phyloP scores from a whole-genome alignment of 495 filamentous ascomycete species.

The Penicillium lagena region DNA sequence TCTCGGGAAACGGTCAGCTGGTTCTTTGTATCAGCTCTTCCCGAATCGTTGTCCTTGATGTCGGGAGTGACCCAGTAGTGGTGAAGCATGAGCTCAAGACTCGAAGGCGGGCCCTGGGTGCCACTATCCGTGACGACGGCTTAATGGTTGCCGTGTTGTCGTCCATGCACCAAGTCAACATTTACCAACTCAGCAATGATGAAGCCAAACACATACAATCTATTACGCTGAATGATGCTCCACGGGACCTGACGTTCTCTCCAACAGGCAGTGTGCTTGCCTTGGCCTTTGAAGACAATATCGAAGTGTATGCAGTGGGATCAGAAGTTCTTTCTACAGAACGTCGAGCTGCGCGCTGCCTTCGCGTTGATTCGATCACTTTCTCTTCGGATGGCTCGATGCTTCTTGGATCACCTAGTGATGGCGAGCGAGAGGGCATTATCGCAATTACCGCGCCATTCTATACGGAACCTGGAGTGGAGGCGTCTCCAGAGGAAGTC shows the following conservation, averaged over 20 bases:
- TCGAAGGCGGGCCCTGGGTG: conserved; percentile 65
- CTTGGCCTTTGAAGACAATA: conserved; percentile 78
- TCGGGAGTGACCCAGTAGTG: conserved; percentile 45
- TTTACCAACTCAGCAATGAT: conserved; percentile 61
- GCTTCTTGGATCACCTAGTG: conserved; percentile 72
- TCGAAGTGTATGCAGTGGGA: conserved; percentile 76
- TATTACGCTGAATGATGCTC: conserved; percentile 68
- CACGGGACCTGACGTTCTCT: conserved; percentile 71
- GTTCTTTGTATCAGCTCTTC: conserved; percentile 82
- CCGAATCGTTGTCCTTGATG: conserved; percentile 72
- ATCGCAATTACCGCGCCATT: conserved; percentile 79
- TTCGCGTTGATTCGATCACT: conserved; percentile 66
- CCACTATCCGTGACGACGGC: conserved; percentile 75
- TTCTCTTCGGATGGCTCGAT: conserved; percentile 83
- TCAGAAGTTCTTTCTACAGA: conserved; percentile 57
- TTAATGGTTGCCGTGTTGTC: conserved; percentile 72
- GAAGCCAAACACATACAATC: conserved; percentile 61
- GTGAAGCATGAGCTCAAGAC: conserved; percentile 78
- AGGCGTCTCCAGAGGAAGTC: conserved; percentile 51
- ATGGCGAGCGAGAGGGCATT: conserved; percentile 56
- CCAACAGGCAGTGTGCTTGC: conserved; percentile 77
- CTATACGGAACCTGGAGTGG: conserved; percentile 45
- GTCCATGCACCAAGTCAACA: conserved; percentile 71
- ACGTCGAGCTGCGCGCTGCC: conserved; percentile 74
- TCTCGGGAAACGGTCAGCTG: conserved; percentile 67